Evolutionary conservation across 2,329 filamentous ascomycete species (phyloP), one percentile per base, ranked within the genome.

Genomic region (Pseudogymnoascus sp.): DNA sequence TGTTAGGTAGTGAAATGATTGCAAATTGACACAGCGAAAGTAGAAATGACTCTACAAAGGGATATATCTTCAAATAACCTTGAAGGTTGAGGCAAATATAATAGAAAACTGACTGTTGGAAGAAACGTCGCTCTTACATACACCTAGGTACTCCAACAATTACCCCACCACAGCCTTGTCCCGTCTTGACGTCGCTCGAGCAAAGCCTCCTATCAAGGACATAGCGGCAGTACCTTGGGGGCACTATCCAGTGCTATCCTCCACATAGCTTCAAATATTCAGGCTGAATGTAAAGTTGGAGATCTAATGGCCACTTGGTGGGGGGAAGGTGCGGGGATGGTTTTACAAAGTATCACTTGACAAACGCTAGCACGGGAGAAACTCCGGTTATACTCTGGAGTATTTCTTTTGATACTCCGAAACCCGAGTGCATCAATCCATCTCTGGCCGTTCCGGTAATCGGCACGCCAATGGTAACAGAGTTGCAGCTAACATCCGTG

Each of bases 261-360:
- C 29, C 9, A 54, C 33, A 7, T 10, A 17, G 29, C n/a, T 54
- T 33, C 2, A 33, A 17, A 11, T 17, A 54, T 54, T 54, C 29
- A 54, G 47, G 47, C 47, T 54, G n/a, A 54, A 54, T 54, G 9
- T 29, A 10, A n/a, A 54, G 47, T 54, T 54, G 47, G 47, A 54
- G 47, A 54, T 33, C 47, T 5, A 5, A 17, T 17, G 10, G 47
- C 29, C n/a, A 9, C 47, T 54, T 10, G 47, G 44, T 31, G 44
- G 1, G 44, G 44, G 44, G 24, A 9, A 54, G 11, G 40, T 54
- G 44, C 44, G 44, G 44, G 44, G 44, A n/a, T 4, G 21, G 4
- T 33, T 6, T 54, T n/a, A n/a, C 17, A 17, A 44, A 54, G 47
- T 3, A 54, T 54, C 47, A 54, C 47, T 54, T 54, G 47, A 54